Conservation (phyloP, 2,329 filamentous ascomycete species). For the Paraphoma sp. region DNA sequence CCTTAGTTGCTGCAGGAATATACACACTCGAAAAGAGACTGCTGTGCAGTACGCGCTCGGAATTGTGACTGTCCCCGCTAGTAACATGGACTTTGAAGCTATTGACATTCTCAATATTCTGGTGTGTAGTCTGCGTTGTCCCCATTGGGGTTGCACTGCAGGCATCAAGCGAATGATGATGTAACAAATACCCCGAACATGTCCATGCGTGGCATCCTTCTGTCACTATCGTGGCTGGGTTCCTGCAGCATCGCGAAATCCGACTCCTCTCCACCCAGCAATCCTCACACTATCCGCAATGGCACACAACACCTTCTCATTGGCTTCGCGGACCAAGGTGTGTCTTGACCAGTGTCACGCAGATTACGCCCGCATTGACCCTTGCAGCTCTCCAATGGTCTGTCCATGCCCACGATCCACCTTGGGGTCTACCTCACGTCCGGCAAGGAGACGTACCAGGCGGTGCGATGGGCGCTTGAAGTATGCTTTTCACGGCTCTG, state of each 20-base stretch:
- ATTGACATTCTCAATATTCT: background rate
- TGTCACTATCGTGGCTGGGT: conserved; percentile 26
- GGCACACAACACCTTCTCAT: conserved; percentile 47
- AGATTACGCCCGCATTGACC: conserved; percentile 23
- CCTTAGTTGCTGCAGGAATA: too few species aligned
- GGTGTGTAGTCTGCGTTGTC: background rate
- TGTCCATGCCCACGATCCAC: conserved; percentile 73
- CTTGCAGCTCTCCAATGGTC: conserved; percentile 62
- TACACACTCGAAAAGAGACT: too few species aligned
- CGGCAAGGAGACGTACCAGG: conserved; percentile 63
- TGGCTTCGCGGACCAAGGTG: conserved; percentile 53
- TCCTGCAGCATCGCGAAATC: conserved; percentile 35
- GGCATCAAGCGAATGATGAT: conserved; percentile 26
- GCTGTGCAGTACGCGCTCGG: too few species aligned
- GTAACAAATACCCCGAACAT: conserved; percentile 35
- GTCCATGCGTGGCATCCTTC: conserved; percentile 21
- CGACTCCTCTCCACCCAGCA: conserved; percentile 16
- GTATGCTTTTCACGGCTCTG: conserved; percentile 46
- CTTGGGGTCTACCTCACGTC: conserved; percentile 77
- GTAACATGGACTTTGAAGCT: background rate
- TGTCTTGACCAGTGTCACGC: conserved; percentile 15
- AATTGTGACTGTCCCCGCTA: too few species aligned
- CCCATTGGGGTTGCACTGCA: background rate
- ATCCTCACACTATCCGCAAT: conserved; percentile 26
- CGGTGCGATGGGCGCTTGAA: conserved; percentile 65